These are phyloP conservation scores for Pseudonectria buxi DNA, from an alignment of 2,329 filamentous ascomycete genomes.

Conservation along the genomic window DNA sequence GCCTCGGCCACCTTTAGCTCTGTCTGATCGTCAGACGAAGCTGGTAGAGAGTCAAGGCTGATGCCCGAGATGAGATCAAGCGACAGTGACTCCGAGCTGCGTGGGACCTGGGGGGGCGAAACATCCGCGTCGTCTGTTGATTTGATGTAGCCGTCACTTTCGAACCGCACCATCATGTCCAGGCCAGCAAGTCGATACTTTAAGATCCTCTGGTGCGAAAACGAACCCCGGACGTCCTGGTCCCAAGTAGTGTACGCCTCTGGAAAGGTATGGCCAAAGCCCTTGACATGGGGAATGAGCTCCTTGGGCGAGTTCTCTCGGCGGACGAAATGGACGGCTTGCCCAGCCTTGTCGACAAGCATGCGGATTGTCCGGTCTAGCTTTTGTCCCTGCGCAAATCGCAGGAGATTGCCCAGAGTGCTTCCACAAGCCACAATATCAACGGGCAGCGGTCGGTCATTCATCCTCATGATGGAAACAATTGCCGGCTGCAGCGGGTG, in stretches of 20 bases:
- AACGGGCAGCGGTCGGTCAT: constrained; percentile 21
- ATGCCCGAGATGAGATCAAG: constrained; percentile 6
- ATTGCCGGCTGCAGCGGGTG: constrained; percentile 47
- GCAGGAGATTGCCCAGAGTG: constrained; percentile 54
- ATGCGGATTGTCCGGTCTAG: constrained; percentile 51
- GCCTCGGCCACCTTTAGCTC: constrained; percentile 13
- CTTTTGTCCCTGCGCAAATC: constrained; percentile 42
- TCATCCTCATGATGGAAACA: constrained; percentile 28
- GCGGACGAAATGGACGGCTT: constrained; percentile 57
- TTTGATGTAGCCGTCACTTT: constrained; percentile 22
- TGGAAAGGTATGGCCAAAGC: constrained; percentile 61
- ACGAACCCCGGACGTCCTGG: constrained; percentile 43
- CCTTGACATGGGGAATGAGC: constrained; percentile 45
- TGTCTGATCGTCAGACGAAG: neutral
- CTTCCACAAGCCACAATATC: constrained; percentile 58
- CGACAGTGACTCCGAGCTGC: neutral
- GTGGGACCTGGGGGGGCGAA: neutral
- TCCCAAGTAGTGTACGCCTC: constrained; percentile 62
- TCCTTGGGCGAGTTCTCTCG: constrained; percentile 54
- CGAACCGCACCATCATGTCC: constrained; percentile 21
- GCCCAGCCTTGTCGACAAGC: constrained; percentile 46
- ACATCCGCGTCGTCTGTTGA: neutral
- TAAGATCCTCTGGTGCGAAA: constrained; percentile 56
- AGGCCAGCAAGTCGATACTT: constrained; percentile 46
- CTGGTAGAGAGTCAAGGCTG: constrained; percentile 1